Conservation (phyloP, 1,284 basidiomycete species). For the Rhodotorula sp. region DNA sequence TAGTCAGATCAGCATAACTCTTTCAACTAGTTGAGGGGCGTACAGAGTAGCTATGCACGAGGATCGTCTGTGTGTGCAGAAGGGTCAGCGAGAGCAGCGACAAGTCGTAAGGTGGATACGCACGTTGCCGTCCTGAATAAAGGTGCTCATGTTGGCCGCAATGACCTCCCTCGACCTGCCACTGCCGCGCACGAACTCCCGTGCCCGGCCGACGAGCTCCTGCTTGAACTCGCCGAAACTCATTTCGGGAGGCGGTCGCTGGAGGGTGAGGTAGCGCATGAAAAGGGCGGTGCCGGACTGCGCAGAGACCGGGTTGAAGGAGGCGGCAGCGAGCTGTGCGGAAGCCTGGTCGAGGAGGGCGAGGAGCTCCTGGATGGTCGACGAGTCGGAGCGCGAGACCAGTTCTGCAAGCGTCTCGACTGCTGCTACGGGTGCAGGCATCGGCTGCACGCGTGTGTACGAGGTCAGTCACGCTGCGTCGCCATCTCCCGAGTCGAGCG, state of each 20-base stretch:
- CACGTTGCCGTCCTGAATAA: conserved; percentile 91
- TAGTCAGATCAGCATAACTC: background rate
- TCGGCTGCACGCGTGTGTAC: conserved; percentile 53
- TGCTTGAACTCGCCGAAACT: conserved; percentile 78
- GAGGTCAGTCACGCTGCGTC: background rate
- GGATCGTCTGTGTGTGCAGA: conserved; percentile 24
- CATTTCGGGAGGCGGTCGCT: conserved; percentile 49
- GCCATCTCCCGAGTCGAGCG: background rate
- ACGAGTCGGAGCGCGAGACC: conserved; percentile 68
- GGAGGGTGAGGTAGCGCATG: conserved; percentile 80
- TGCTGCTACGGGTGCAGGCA: conserved; percentile 83
- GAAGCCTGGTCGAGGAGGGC: conserved; percentile 77
- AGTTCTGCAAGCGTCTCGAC: conserved; percentile 78
- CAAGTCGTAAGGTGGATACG: background rate
- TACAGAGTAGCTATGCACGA: conserved; percentile 39
- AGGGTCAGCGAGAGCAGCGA: conserved; percentile 1
- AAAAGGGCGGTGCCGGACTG: conserved; percentile 89
- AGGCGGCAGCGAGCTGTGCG: conserved; percentile 63
- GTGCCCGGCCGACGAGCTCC: conserved; percentile 75
- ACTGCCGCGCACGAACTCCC: conserved; percentile 56
- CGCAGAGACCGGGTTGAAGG: conserved; percentile 77
- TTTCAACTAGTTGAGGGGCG: conserved; percentile 56
- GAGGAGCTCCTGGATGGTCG: conserved; percentile 87
- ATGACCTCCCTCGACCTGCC: conserved; percentile 78
- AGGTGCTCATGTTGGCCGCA: conserved; percentile 81